Evolutionary conservation across 2,329 filamentous ascomycete species (phyloP).

Genomic region (Botrytis elliptica): DNA sequence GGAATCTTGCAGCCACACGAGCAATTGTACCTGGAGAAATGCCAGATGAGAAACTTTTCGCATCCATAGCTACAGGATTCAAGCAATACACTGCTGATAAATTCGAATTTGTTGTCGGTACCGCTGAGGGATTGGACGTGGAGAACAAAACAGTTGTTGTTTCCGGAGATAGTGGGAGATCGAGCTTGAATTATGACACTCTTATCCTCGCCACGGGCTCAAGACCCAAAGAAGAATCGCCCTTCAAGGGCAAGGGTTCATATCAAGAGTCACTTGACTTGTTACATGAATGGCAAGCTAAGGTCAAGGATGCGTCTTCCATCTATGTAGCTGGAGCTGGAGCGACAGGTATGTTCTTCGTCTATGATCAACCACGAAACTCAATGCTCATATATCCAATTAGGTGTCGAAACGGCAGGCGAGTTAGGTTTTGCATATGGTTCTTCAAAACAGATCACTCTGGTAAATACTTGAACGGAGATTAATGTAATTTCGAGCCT

Average conservation of each 20-base stretch:
- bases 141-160: constrained; percentile 45
- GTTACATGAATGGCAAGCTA: constrained; percentile 29
- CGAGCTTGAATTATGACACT: constrained; percentile 47
- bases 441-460: constrained; percentile 34
- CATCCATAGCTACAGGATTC: constrained; percentile 46
- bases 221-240: constrained; percentile 44
- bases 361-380: not conserved
- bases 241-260: constrained; percentile 49
- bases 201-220: constrained; percentile 56
- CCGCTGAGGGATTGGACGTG: constrained; percentile 47
- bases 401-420: constrained; percentile 37
- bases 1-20: constrained; percentile 49
- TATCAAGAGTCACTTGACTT: constrained; percentile 37
- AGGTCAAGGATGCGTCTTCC: constrained; percentile 29
- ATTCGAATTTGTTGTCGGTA: constrained; percentile 54
- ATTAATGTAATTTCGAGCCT: not conserved
- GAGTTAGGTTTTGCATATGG: constrained; percentile 39
- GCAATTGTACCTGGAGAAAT: constrained; percentile 45
- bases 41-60: constrained; percentile 44
- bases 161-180: constrained; percentile 38
- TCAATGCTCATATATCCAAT: not conserved
- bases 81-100: constrained; percentile 46
- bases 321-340: constrained; percentile 39
- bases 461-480: constrained; percentile 37
- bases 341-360: constrained; percentile 30